Evolutionary conservation across 805 yeast species (phyloP).

Genomic region (Metschnikowia arizonensis): DNA sequence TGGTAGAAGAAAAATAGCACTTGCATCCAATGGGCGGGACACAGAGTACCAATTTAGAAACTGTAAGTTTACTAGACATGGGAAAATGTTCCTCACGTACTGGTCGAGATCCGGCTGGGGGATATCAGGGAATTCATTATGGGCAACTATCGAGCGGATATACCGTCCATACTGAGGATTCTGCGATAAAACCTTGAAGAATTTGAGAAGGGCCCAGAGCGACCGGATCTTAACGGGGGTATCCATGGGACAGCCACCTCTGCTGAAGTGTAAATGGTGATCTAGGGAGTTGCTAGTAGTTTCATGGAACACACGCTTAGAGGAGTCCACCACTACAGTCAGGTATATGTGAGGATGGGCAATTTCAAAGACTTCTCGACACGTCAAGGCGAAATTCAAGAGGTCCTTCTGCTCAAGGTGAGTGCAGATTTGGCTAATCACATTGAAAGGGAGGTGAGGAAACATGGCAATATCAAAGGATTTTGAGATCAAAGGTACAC

Average conservation of each 20-base stretch:
- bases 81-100: slow-evolving; percentile 8
- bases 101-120: slow-evolving; percentile 11
- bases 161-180: slow-evolving; percentile 8
- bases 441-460: slow-evolving; percentile 10
- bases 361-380: slow-evolving; percentile 3
- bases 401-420: slow-evolving; percentile 14
- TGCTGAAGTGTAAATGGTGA: neutral
- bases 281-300: neutral
- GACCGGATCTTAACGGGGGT: slow-evolving; percentile 15
- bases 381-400: slow-evolving; percentile 13
- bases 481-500: neutral
- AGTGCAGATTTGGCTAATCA: slow-evolving; percentile 7
- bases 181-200: slow-evolving; percentile 10
- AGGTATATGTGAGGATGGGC: slow-evolving; percentile 12
- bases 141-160: slow-evolving; percentile 8
- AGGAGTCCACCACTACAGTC: slow-evolving; percentile 13
- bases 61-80: slow-evolving; percentile 7
- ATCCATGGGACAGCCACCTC: neutral
- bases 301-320: slow-evolving; percentile 8
- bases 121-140: slow-evolving; percentile 14
- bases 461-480: neutral
- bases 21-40: slow-evolving; percentile 9
- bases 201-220: slow-evolving; percentile 14
- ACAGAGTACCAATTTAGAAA: slow-evolving; percentile 14
- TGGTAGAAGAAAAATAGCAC: slow-evolving; percentile 10